Percentiles rank a stretch among this genome's conserved stretches.
phyloP scores from a whole-genome alignment of 2,329 filamentous ascomycete genomes.

The Fusarium sp. region DNA sequence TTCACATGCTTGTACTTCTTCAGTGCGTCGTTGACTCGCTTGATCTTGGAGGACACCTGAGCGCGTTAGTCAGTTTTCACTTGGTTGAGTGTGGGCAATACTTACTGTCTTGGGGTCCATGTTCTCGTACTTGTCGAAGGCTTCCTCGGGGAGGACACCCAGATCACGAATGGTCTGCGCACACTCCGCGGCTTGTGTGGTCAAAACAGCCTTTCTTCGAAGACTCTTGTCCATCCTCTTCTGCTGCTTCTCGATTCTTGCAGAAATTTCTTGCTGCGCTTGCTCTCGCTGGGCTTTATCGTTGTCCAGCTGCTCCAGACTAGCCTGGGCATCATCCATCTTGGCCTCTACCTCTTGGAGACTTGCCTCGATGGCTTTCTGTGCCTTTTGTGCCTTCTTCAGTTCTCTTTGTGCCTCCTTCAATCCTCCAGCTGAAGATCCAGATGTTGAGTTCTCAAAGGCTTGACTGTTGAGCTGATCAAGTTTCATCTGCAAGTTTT shows the following conservation, averaged over 20 bases:
- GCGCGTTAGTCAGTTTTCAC: constrained; percentile 21
- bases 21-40: constrained; percentile 90
- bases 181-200: constrained; percentile 82
- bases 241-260: constrained; percentile 85
- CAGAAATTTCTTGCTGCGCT: constrained; percentile 80
- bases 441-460: constrained; percentile 73
- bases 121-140: constrained; percentile 89
- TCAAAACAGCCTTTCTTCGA: constrained; percentile 85
- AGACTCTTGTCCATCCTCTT: constrained; percentile 93
- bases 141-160: constrained; percentile 92
- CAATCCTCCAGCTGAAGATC: constrained; percentile 73
- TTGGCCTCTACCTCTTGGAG: constrained; percentile 80
- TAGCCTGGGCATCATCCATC: constrained; percentile 67
- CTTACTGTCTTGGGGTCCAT: constrained; percentile 82
- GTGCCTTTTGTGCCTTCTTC: constrained; percentile 77
- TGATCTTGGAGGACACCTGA: constrained; percentile 75
- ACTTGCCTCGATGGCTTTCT: constrained; percentile 75
- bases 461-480: constrained; percentile 86
- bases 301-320: constrained; percentile 68
- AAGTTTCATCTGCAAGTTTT: constrained; percentile 87
- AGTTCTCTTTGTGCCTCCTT: constrained; percentile 86
- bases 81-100: constrained; percentile 16
- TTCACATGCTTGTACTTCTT: constrained; percentile 99
- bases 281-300: constrained; percentile 75
- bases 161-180: constrained; percentile 91